Evolutionary conservation across 148 eudicot genomes (phyloP).

Genomic region (Cornus florida): DNA sequence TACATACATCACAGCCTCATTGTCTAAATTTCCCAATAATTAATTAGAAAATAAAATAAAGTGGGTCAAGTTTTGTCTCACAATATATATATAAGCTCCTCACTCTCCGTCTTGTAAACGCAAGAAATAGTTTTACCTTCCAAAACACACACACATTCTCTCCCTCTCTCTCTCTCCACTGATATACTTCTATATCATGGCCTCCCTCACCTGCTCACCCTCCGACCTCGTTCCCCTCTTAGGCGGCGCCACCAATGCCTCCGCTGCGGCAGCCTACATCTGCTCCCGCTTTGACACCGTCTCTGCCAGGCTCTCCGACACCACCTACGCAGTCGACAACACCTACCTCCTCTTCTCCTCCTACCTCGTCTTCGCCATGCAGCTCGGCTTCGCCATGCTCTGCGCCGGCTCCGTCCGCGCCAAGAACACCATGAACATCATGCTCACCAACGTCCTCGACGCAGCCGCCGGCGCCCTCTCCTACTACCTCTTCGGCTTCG

Average conservation of each 20-base stretch:
- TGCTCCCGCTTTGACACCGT: slow-evolving; percentile 13
- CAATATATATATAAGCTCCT: too few relatives aligned
- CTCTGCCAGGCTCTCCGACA: slow-evolving; percentile 28
- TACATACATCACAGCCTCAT: too few relatives aligned
- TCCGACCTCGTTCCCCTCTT: slow-evolving; percentile 30
- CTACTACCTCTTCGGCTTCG: slow-evolving; percentile 54
- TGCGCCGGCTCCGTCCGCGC: slow-evolving; percentile 63
- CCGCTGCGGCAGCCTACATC: slow-evolving; percentile 30
- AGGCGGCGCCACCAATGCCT: slow-evolving; percentile 28
- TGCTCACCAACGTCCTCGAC: slow-evolving; percentile 61
- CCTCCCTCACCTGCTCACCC: slow-evolving; percentile 20
- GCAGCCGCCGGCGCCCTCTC: slow-evolving; percentile 57
- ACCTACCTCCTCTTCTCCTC: slow-evolving; percentile 56
- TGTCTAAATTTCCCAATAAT: too few relatives aligned
- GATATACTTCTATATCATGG: neutral
- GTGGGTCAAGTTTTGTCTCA: too few relatives aligned
- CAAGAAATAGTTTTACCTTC: too few relatives aligned
- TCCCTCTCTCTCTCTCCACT: neutral
- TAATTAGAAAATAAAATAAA: too few relatives aligned
- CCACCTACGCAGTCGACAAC: slow-evolving; percentile 43
- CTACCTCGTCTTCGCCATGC: slow-evolving; percentile 57
- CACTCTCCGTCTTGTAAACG: too few relatives aligned
- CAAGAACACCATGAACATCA: slow-evolving; percentile 61
- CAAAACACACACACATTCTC: neutral
- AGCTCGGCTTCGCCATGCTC: slow-evolving; percentile 61